Base-by-base conservation (phyloP, 805 yeast genomes). In the Ogataea salicorniae region DNA sequence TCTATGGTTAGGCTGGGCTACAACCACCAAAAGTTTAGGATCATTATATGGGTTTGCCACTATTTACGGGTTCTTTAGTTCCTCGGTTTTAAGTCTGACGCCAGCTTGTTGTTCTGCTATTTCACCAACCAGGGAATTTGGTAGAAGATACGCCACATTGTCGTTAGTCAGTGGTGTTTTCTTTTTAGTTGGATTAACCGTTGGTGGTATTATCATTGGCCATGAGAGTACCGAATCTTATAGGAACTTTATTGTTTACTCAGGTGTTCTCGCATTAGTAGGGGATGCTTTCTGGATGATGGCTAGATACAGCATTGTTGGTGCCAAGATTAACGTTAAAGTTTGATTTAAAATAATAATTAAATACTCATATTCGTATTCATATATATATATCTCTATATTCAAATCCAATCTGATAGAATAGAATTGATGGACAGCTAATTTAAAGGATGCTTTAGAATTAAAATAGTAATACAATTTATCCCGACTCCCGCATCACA, bases 101-200 rank as follows among this genome's bases (percentile, higher is more conserved):
- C 85, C 86, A 2, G 80, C 77, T 3, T 77, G 84, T 54, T 68
- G 78, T 35, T 83, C 82, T 1, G 80, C 77, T 44, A 77, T 82
- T 34, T 77, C 84, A 16, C 73, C 75, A 44, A 45, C 65, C 38
- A 46, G 57, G 54, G 53, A 52, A 39, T 46, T 50, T 46, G 46
- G 61, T 43, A 56, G 63, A 54, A 46, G 59, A 44, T 48, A 62
- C 18, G 53, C 58, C 4, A 48, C 63, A 42, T 48, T 67, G 54
- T 55, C 59, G 33, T 46, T 57, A 47, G 47, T 69, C 41, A 41
- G 66, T 41, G 68, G 70, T 6, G 35, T 63, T 37, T 56, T 67
- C 40, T 72, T 70, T 50, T 64, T 47, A 51, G 60, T 40, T 54
- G 39, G 61, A 57, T 38, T 60, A 48, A 67, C 44, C 14, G 63